Base-by-base conservation (phyloP, 2,329 filamentous ascomycete species). In the Trichoderma oligosporum region DNA sequence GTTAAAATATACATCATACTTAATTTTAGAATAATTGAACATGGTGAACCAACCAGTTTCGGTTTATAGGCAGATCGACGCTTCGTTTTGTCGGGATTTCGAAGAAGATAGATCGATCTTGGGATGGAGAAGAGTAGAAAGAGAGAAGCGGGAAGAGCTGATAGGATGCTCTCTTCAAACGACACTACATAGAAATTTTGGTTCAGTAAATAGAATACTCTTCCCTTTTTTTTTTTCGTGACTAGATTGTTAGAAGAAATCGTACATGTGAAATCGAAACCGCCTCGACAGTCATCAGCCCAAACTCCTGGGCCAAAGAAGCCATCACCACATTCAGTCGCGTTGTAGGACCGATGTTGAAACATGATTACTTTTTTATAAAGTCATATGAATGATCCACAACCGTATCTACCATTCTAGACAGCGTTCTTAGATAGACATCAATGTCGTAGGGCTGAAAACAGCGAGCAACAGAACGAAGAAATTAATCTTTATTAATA, bases 241-340 rank as follows among this genome's bases (percentile, higher is more conserved):
- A 8, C 8, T 8, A 4, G 1, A 4, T 11, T 20, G n/a, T 7
- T 2, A 1, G 5, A 31, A 9, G 27, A 6, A 11, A 27, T 18
- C 64, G 47, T 49, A 69, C 68, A 47, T n/a, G 67, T 68, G 45
- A 70, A 69, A 42, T 70, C 68, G 12, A 70, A 70, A 1, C 68
- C 68, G 4, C 67, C 67, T 11, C 68, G 66, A 61, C 68, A 70
- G 16, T 62, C 66, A 20, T 67, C 55, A 3, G 61, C 55, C 63
- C 61, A 64, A 12, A 70, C 64, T 16, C 61, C 63, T 11, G 68
- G 68, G 3, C 68, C 67, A 39, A 70, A 65, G 59, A 67, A 54
- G 59, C 61, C 62, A 64, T 70, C 67, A 18, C 62, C 60, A 58
- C 68, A 70, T 4, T 56, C 61, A 4, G 56, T 58, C 18, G 51